A percentile compares a stretch with the other conserved stretches of the same genome.
Evolutionary conservation across 345 rosid genomes (phyloP).

Genomic region (Punica granatum): DNA sequence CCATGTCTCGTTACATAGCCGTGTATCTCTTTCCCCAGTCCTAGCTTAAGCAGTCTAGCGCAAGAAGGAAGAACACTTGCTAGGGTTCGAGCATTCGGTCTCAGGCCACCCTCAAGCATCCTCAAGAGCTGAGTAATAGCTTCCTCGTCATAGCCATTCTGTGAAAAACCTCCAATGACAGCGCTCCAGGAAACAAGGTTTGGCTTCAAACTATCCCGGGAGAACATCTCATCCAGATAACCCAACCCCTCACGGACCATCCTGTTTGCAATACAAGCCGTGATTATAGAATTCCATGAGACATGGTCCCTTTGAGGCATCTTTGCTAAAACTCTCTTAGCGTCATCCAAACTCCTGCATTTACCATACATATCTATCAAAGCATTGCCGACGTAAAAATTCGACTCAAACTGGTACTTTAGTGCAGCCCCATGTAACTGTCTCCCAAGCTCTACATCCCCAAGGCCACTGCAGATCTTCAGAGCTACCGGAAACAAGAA

Average conservation of each 20-base stretch:
- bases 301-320: conserved; percentile 36
- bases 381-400: conserved; percentile 40
- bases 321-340: conserved; percentile 26
- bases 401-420: conserved; percentile 26
- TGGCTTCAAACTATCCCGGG: conserved; percentile 20
- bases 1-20: conserved; percentile 43
- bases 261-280: conserved; percentile 45
- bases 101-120: conserved; percentile 42
- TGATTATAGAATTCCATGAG: conserved; percentile 48
- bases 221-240: conserved; percentile 31
- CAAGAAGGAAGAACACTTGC: conserved; percentile 65
- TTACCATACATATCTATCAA: conserved; percentile 51
- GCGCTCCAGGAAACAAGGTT: conserved; percentile 64
- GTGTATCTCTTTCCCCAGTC: conserved; percentile 43
- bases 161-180: conserved; percentile 50
- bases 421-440: conserved; percentile 37
- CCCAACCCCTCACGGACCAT: conserved; percentile 31
- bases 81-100: conserved; percentile 49
- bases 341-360: conserved; percentile 38
- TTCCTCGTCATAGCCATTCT: conserved; percentile 41
- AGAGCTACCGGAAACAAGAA: conserved; percentile 37
- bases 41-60: conserved; percentile 40
- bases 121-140: conserved; percentile 33
- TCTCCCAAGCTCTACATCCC: conserved; percentile 28
- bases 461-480: conserved; percentile 40